A percentile compares a stretch with the other conserved stretches of the same genome.
These are phyloP conservation scores for Ammopiptanthus mongolicus DNA, from an alignment of 306 rosid genomes.

Conservation along the genomic window DNA sequence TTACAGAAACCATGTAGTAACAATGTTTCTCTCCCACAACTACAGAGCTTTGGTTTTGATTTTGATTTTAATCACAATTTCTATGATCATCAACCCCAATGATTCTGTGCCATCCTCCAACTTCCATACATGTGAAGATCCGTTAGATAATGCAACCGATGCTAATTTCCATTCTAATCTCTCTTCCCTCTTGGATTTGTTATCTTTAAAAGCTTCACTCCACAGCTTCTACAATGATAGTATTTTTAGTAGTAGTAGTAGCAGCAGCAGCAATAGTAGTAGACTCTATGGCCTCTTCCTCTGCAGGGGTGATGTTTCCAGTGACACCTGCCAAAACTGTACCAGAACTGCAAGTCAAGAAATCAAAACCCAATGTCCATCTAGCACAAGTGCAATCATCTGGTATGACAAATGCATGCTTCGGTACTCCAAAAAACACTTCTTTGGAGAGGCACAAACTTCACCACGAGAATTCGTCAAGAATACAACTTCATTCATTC, in stretches of 20 bases:
- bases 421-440: background rate
- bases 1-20: background rate
- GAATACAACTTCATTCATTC: background rate
- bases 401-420: conserved; percentile 26
- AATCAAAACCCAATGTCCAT: background rate
- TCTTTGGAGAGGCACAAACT: conserved; percentile 3
- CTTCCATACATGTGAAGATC: background rate
- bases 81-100: background rate
- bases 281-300: conserved; percentile 14
- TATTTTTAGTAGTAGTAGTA: background rate
- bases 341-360: conserved; percentile 6
- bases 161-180: background rate
- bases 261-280: background rate
- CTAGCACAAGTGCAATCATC: background rate
- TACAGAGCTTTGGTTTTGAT: background rate
- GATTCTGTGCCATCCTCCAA: background rate
- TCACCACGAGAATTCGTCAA: background rate
- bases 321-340: conserved; percentile 1
- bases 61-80: background rate
- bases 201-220: background rate
- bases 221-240: background rate
- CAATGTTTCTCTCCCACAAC: background rate
- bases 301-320: conserved; percentile 20
- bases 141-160: background rate
- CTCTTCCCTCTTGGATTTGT: background rate